These are phyloP conservation scores for Colletotrichum tropicale DNA, from an alignment of 2,329 filamentous ascomycete genomes.

Conservation along the genomic window DNA sequence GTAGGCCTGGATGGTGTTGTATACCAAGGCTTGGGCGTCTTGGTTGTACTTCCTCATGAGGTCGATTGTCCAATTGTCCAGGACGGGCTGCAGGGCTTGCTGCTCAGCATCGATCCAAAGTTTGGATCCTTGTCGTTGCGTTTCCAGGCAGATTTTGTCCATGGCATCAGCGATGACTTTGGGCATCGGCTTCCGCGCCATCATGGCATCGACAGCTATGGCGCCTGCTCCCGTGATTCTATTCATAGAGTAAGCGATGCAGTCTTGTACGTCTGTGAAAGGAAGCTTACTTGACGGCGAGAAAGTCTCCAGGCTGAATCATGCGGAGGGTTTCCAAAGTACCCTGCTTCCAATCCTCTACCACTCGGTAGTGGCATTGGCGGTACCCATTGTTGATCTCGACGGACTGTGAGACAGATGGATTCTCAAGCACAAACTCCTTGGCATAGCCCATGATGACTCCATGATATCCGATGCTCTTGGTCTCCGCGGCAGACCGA, in stretches of 20 bases:
- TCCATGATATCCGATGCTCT: slow-evolving; percentile 78
- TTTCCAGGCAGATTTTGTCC: slow-evolving; percentile 75
- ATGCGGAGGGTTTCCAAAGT: slow-evolving; percentile 77
- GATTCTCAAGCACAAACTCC: slow-evolving; percentile 71
- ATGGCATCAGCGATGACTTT: slow-evolving; percentile 71
- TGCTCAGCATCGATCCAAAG: slow-evolving; percentile 90
- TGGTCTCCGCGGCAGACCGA: slow-evolving; percentile 67
- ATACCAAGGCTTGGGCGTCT: slow-evolving; percentile 69
- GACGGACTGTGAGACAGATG: slow-evolving; percentile 50
- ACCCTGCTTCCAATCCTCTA: slow-evolving; percentile 75
- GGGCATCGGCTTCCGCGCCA: slow-evolving; percentile 65
- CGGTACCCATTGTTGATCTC: slow-evolving; percentile 45
- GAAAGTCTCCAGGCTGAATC: slow-evolving; percentile 68
- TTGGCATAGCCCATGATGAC: slow-evolving; percentile 85
- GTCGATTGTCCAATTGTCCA: slow-evolving; percentile 78
- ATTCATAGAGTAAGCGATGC: background rate
- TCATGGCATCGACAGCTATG: slow-evolving; percentile 72
- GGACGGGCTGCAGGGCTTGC: slow-evolving; percentile 76
- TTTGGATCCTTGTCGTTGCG: slow-evolving; percentile 69
- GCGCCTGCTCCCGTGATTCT: slow-evolving; percentile 83
- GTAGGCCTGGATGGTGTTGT: slow-evolving; percentile 82
- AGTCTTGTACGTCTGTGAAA: background rate
- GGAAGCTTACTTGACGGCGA: slow-evolving; percentile 62
- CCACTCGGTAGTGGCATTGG: slow-evolving; percentile 46
- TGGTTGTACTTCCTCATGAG: slow-evolving; percentile 81